phyloP scores from a whole-genome alignment of 2,329 filamentous ascomycete genomes.

The Penicillium olsonii region DNA sequence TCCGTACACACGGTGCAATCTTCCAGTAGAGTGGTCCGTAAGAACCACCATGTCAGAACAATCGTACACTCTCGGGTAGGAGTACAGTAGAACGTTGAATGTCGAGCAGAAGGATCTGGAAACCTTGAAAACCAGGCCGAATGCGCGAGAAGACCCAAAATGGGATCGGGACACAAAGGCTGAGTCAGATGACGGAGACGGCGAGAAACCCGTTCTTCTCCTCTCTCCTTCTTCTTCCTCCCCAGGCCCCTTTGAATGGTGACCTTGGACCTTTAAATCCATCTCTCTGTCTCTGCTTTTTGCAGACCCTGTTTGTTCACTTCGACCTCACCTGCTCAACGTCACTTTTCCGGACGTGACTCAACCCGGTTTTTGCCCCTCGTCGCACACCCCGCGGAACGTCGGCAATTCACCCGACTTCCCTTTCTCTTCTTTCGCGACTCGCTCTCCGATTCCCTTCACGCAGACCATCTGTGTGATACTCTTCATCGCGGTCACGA shows the following conservation, averaged over 20 bases:
- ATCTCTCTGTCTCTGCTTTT: background rate
- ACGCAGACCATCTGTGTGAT: background rate
- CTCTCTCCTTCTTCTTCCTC: background rate
- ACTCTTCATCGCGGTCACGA: background rate
- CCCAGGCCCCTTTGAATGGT: slow-evolving; percentile 4
- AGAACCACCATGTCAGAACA: too few relatives aligned
- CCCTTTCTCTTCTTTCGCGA: slow-evolving; percentile 6
- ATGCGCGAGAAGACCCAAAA: background rate
- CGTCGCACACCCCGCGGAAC: slow-evolving; percentile 23
- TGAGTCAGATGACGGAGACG: slow-evolving; percentile 9
- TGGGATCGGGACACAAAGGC: slow-evolving; percentile 3
- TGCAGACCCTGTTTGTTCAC: background rate
- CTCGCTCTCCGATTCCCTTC: background rate
- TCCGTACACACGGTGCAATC: too few relatives aligned
- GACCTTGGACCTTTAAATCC: background rate
- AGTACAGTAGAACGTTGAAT: too few relatives aligned
- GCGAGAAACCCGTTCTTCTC: slow-evolving; percentile 1
- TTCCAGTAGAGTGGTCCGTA: too few relatives aligned
- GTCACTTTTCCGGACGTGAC: slow-evolving; percentile 14
- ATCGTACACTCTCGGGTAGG: too few relatives aligned
- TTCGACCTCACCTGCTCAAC: background rate
- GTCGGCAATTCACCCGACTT: slow-evolving; percentile 16
- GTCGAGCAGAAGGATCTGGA: background rate
- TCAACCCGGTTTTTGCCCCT: slow-evolving; percentile 21
- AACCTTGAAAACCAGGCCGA: slow-evolving; percentile 2